A percentile compares a stretch with the other conserved stretches of the same genome.
These are phyloP conservation scores for Cyclostephanos invisitatus DNA, from an alignment of 108 stramenopile species.

Conservation along the genomic window DNA sequence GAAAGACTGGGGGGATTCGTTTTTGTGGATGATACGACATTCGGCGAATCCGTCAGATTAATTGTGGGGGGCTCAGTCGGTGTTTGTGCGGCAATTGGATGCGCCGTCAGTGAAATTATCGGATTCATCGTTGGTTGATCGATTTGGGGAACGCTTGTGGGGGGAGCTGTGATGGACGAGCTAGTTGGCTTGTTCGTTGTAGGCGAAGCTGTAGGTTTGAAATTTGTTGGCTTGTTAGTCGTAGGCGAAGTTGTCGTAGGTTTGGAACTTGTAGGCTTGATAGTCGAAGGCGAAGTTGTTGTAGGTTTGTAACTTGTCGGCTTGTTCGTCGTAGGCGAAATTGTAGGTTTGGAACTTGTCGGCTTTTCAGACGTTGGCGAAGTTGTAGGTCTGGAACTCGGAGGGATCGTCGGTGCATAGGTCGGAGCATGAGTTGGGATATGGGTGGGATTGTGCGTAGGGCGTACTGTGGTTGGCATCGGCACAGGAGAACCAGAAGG, in stretches of 20 bases:
- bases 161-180: neutral
- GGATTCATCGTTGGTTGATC: no score
- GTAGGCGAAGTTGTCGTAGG: neutral
- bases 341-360: no score
- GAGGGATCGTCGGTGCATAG: neutral
- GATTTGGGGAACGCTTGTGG: neutral
- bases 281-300: no score
- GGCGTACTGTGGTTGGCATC: neutral
- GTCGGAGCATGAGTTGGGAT: neutral
- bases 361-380: no score
- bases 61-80: neutral
- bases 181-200: neutral
- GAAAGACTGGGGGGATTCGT: neutral
- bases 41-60: neutral
- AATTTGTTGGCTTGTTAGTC: neutral
- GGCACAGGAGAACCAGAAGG: neutral
- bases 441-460: neutral
- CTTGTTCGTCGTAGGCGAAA: no score
- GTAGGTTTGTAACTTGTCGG: no score
- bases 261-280: neutral
- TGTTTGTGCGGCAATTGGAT: neutral
- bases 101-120: no score
- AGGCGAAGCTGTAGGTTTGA: neutral
- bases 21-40: neutral
- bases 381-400: neutral